phyloP scores from a whole-genome alignment of 345 rosid species.

The Adansonia digitata region DNA sequence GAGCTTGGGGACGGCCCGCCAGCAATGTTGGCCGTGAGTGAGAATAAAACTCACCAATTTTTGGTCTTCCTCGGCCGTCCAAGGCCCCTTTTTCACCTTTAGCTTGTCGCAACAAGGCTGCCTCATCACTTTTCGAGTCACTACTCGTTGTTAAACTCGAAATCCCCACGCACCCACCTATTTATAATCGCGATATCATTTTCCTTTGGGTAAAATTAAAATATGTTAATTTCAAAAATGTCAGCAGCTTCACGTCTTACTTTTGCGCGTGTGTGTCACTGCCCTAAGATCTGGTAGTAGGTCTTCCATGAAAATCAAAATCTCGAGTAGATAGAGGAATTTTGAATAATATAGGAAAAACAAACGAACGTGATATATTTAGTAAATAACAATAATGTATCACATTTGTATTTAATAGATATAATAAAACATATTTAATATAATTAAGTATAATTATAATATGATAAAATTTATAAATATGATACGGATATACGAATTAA shows the following conservation, averaged over 20 bases:
- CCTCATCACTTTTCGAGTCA: slow-evolving; percentile 37
- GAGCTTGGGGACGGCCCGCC: slow-evolving; percentile 68
- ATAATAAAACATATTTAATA: no score
- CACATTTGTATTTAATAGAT: no score
- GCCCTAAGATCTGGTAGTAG: neutral
- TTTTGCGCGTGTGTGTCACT: slow-evolving; percentile 16
- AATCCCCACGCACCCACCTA: slow-evolving; percentile 37
- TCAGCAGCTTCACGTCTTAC: slow-evolving; percentile 10
- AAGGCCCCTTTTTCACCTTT: slow-evolving; percentile 67
- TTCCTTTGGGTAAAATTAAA: slow-evolving; percentile 20
- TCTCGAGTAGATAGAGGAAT: no score
- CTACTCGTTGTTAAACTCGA: no score
- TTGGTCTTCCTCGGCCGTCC: slow-evolving; percentile 66
- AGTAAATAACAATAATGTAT: no score
- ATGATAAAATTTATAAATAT: no score
- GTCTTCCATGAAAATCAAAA: no score
- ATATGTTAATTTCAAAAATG: neutral
- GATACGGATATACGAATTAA: no score
- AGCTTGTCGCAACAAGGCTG: slow-evolving; percentile 66
- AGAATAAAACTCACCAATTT: slow-evolving; percentile 55
- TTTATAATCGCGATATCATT: slow-evolving; percentile 29
- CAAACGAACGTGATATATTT: no score
- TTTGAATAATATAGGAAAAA: no score
- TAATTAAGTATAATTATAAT: no score
- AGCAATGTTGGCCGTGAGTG: slow-evolving; percentile 60